Evolutionary conservation across 129 eudicot genomes (phyloP).

Genomic region (Artemisia argyi): DNA sequence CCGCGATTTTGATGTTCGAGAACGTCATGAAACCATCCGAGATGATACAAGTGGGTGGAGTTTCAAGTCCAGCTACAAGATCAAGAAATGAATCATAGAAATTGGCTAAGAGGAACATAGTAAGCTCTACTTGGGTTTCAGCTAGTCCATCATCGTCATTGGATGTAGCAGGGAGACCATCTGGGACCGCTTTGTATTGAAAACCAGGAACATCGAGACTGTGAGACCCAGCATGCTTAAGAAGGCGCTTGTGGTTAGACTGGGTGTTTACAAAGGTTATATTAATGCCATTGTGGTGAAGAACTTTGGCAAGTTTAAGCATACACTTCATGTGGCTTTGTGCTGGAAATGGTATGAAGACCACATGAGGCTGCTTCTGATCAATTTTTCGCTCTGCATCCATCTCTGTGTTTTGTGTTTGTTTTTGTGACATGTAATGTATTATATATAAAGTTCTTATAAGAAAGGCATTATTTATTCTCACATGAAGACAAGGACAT

Average conservation of each 20-base stretch:
- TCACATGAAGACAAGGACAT: neutral
- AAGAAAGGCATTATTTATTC: neutral
- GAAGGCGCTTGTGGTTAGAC: conserved; percentile 35
- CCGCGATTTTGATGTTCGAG: neutral
- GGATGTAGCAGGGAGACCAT: conserved; percentile 24
- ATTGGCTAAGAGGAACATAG: neutral
- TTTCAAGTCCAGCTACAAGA: conserved; percentile 17
- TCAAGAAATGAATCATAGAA: conserved; percentile 22
- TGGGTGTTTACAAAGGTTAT: conserved; percentile 43
- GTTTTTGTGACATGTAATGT: neutral
- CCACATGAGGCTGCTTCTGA: conserved; percentile 23
- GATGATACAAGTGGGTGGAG: conserved; percentile 31
- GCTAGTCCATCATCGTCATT: conserved; percentile 30
- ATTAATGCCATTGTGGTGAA: conserved; percentile 28
- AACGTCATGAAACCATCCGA: conserved; percentile 31
- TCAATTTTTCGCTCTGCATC: neutral
- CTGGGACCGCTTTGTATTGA: conserved; percentile 32
- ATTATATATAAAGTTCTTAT: conserved; percentile 4
- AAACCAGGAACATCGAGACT: conserved; percentile 31
- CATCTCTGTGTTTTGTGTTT: conserved; percentile 1
- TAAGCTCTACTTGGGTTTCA: conserved; percentile 23
- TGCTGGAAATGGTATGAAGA: conserved; percentile 34
- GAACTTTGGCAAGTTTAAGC: conserved; percentile 37
- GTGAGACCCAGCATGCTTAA: conserved; percentile 10
- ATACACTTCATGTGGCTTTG: conserved; percentile 42